Evolutionary conservation across 805 yeast genomes (phyloP).

Genomic region (Zygotorulaspora sp.): DNA sequence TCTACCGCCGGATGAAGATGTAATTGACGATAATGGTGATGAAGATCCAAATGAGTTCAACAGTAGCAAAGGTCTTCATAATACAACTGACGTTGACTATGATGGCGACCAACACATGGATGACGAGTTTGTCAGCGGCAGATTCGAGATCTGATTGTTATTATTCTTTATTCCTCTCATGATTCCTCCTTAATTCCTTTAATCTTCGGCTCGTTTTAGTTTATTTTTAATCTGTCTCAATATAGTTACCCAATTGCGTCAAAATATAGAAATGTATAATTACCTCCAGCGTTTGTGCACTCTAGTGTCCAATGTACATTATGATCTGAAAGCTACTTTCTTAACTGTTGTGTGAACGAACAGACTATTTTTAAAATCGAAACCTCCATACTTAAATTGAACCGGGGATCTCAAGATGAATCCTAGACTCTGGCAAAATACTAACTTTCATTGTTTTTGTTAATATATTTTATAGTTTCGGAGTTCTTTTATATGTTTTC

Average conservation of each 20-base stretch:
- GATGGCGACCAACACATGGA: slow-evolving; percentile 59
- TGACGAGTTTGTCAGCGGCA: slow-evolving; percentile 84
- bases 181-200: slow-evolving; percentile 3
- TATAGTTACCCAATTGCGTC: background rate
- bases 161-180: too few relatives aligned
- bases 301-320: background rate
- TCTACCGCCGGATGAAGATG: slow-evolving; percentile 79
- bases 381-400: too few relatives aligned
- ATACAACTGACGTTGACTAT: slow-evolving; percentile 30
- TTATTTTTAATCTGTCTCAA: background rate
- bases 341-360: too few relatives aligned
- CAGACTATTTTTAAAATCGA: too few relatives aligned
- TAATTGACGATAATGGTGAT: slow-evolving; percentile 63
- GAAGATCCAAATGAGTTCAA: slow-evolving; percentile 40
- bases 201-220: background rate
- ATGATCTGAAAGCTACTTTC: too few relatives aligned
- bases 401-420: too few relatives aligned
- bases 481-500: too few relatives aligned
- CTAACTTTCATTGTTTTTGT: too few relatives aligned
- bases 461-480: too few relatives aligned
- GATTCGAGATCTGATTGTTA: slow-evolving; percentile 62
- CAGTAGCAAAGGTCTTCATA: slow-evolving; percentile 13
- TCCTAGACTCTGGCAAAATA: too few relatives aligned
- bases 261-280: background rate
- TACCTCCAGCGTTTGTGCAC: background rate